phyloP scores from a whole-genome alignment of 1,284 basidiomycete genomes.

The Pseudozyma sp. region DNA sequence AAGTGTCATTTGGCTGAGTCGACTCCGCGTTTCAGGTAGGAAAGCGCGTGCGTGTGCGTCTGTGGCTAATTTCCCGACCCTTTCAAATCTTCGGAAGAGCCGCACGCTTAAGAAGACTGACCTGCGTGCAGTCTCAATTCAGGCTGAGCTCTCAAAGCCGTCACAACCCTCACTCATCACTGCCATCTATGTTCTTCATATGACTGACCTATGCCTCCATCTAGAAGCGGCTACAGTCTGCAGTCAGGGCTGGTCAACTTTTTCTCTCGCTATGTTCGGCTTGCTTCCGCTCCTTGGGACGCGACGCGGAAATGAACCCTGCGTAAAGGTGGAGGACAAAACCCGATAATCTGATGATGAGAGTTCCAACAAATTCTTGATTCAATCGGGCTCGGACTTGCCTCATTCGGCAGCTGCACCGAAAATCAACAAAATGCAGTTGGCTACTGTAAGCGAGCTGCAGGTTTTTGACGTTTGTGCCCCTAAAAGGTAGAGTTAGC shows the following conservation, averaged over 20 bases:
- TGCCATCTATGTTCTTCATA: not conserved
- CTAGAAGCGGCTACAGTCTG: no score
- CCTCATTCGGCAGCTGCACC: not conserved
- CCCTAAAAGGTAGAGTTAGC: conserved; percentile 28
- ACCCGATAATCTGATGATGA: conserved; percentile 1
- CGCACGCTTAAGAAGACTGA: not conserved
- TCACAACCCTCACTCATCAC: conserved; percentile 16
- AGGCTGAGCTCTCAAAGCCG: no score
- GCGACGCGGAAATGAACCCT: conserved; percentile 30
- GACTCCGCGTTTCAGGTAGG: not conserved
- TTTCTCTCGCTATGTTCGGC: no score
- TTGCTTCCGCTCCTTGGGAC: not conserved
- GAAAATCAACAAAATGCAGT: not conserved
- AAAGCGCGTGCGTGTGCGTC: no score
- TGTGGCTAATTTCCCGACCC: no score
- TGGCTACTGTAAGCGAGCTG: conserved; percentile 22
- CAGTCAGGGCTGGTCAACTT: no score
- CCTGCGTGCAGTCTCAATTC: no score
- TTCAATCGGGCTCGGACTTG: conserved; percentile 10
- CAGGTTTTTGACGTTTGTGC: conserved; percentile 23
- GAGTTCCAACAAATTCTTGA: no score
- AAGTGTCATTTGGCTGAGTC: conserved; percentile 12
- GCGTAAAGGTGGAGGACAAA: not conserved
- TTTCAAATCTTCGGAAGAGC: not conserved
- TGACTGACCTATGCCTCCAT: no score